A percentile compares a stretch with the other conserved stretches of the same genome.
Evolutionary conservation across 148 eudicot genomes (phyloP).

Genomic region (Rheum nobile): DNA sequence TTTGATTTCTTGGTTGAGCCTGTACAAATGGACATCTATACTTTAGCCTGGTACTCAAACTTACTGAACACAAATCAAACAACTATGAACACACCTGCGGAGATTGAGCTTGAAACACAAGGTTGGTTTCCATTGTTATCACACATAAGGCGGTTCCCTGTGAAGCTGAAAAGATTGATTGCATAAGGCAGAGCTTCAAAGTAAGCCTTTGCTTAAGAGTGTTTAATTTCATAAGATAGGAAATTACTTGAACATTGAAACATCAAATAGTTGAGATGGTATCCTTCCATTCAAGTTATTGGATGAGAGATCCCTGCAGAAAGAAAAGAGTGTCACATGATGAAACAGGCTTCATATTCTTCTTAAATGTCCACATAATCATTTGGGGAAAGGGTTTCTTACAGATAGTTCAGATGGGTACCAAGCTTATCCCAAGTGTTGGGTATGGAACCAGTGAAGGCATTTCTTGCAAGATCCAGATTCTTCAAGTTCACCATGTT

Average conservation of each 20-base stretch:
- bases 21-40: constrained; percentile 14
- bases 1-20: constrained; percentile 49
- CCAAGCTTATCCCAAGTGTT: constrained; percentile 54
- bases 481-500: constrained; percentile 48
- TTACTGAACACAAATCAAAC: too few relatives aligned
- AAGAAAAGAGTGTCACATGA: not conserved
- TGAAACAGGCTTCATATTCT: not conserved
- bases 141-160: constrained; percentile 69
- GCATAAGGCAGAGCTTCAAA: too few relatives aligned
- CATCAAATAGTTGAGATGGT: constrained; percentile 46
- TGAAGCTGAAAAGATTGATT: constrained; percentile 41
- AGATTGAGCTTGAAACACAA: constrained; percentile 54
- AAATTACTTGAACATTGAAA: constrained; percentile 63
- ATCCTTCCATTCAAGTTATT: constrained; percentile 54
- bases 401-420: constrained; percentile 69
- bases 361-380: not conserved
- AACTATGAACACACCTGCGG: constrained; percentile 25
- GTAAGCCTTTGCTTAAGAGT: too few relatives aligned
- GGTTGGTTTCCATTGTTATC: constrained; percentile 50
- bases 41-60: constrained; percentile 5
- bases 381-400: constrained; percentile 17
- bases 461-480: constrained; percentile 62
- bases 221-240: too few relatives aligned
- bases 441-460: constrained; percentile 68
- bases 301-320: constrained; percentile 75